phyloP scores from a whole-genome alignment of 116 monocot species.

The Trichopus zeylanicus region DNA sequence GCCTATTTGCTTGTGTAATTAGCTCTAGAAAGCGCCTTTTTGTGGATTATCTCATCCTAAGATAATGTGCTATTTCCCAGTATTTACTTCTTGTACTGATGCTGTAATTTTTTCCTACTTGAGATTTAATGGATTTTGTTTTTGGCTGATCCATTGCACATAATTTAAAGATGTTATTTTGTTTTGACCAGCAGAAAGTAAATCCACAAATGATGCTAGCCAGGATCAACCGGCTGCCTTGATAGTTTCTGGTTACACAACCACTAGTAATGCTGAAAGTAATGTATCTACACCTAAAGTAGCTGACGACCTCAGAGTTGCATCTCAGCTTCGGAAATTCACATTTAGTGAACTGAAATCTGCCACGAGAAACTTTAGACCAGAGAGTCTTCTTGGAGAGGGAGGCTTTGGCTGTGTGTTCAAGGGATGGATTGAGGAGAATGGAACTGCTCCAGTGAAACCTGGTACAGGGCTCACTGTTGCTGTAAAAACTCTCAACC shows the following conservation, averaged over 20 bases:
- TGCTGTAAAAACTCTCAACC: constrained; percentile 44
- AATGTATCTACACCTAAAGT: constrained; percentile 27
- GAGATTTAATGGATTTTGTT: background rate
- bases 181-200: constrained; percentile 20
- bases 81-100: too few species aligned
- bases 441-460: constrained; percentile 46
- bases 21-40: too few species aligned
- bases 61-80: too few species aligned
- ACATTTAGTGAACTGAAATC: constrained; percentile 35
- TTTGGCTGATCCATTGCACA: background rate
- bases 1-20: too few species aligned
- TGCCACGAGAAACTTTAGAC: constrained; percentile 44
- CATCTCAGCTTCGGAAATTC: constrained; percentile 33
- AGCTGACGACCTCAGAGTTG: constrained; percentile 29
- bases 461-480: constrained; percentile 47
- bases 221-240: constrained; percentile 18
- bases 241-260: constrained; percentile 30
- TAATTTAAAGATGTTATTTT: constrained; percentile 1
- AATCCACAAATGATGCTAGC: constrained; percentile 29
- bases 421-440: constrained; percentile 51
- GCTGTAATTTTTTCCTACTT: background rate
- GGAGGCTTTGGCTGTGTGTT: constrained; percentile 55
- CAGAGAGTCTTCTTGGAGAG: constrained; percentile 47
- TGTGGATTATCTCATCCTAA: too few species aligned
- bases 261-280: constrained; percentile 30